Conservation (phyloP, 148 eudicot species). For the Dianthus caryophyllus region DNA sequence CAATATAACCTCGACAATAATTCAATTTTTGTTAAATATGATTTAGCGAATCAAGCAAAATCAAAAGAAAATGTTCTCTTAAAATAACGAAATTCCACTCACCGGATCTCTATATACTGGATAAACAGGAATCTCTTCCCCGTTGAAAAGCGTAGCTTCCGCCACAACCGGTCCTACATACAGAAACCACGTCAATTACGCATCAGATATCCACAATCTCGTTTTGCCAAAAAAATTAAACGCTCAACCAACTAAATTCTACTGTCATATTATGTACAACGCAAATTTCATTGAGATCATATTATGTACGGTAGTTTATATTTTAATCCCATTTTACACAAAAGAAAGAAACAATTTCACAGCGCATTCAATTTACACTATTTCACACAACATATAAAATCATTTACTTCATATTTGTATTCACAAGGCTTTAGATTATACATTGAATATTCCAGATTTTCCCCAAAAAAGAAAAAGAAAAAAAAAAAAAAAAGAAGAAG, state of each 20-base stretch:
- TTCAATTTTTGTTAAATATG: background rate
- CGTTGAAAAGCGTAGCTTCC: constrained; percentile 94
- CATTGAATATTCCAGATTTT: too few species aligned
- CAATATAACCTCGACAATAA: background rate
- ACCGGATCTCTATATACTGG: constrained; percentile 95
- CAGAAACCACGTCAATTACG: background rate
- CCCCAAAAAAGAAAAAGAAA: too few species aligned
- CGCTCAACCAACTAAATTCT: too few species aligned
- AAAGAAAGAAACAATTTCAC: too few species aligned
- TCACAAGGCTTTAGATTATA: too few species aligned
- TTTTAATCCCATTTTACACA: too few species aligned
- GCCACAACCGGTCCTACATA: constrained; percentile 89
- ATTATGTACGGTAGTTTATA: too few species aligned
- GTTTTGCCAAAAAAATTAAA: too few species aligned
- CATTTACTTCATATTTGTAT: background rate
- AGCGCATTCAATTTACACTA: too few species aligned
- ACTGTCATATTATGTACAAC: too few species aligned
- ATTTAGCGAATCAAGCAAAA: constrained; percentile 1
- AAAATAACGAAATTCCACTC: constrained; percentile 22
- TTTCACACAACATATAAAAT: background rate
- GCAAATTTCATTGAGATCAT: too few species aligned
- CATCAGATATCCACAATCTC: background rate
- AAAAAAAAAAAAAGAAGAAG: too few species aligned
- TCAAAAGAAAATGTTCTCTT: background rate
- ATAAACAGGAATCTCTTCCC: constrained; percentile 86